Percentiles rank a stretch among this genome's conserved stretches.
Conservation (phyloP, 148 eudicot genomes). For the Camellia lanceoleosa region DNA sequence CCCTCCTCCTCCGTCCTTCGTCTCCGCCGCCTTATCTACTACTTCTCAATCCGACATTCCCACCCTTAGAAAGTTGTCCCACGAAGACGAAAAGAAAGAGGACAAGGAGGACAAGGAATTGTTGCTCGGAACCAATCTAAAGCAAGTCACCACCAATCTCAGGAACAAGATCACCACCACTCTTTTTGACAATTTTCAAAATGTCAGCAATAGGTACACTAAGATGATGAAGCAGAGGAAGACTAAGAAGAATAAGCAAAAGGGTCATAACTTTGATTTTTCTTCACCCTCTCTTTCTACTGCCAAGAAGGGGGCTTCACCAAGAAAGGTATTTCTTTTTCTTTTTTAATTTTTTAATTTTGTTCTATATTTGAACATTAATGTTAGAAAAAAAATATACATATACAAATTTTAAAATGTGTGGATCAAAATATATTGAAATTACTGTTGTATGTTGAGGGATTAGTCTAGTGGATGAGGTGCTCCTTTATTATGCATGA, state of each 20-base stretch:
- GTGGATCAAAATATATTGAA: no score
- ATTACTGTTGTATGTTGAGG: no score
- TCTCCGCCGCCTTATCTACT: no score
- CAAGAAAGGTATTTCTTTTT: conserved; percentile 11
- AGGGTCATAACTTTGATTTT: conserved; percentile 9
- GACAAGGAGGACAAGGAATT: background rate
- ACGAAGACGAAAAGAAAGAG: conserved; percentile 18
- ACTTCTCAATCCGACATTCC: conserved; percentile 2
- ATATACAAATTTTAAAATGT: no score
- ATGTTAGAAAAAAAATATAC: no score
- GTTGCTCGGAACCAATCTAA: background rate
- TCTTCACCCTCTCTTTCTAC: conserved; percentile 15
- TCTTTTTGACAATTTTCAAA: no score
- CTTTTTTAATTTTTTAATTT: background rate
- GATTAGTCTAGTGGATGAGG: no score
- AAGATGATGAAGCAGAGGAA: conserved; percentile 16
- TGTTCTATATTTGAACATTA: background rate
- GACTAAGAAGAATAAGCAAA: conserved; percentile 32
- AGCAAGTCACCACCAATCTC: conserved; percentile 13
- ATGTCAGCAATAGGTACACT: no score
- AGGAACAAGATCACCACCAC: conserved; percentile 24
- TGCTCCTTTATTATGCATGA: no score
- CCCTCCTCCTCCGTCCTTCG: no score
- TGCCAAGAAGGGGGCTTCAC: background rate
- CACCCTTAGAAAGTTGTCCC: conserved; percentile 31